Evolutionary conservation across 257 asterid genomes (phyloP).

Genomic region (Lithospermum erythrorhizon): DNA sequence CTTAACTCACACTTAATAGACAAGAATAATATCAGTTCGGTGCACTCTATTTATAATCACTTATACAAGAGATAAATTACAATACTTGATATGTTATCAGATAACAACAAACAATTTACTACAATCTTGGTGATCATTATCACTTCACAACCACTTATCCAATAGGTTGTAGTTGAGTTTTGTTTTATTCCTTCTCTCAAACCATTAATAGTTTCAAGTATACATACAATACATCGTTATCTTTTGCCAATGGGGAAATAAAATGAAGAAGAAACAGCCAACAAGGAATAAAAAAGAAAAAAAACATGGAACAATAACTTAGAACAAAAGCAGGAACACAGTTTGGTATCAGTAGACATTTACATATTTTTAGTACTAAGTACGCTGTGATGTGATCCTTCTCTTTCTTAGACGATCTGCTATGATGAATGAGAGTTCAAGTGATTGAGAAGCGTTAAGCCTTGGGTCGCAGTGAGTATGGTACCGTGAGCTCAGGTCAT

Average conservation of each 20-base stretch:
- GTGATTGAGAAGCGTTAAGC: slow-evolving; percentile 74
- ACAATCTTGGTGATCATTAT: too few species aligned
- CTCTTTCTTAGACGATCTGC: slow-evolving; percentile 71
- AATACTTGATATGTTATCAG: too few species aligned
- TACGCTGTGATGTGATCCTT: slow-evolving; percentile 37
- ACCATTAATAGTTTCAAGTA: slow-evolving; percentile 17
- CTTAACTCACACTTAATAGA: too few species aligned
- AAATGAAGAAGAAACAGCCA: neutral
- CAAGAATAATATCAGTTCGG: too few species aligned
- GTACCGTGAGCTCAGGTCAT: slow-evolving; percentile 70
- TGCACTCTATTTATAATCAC: too few species aligned
- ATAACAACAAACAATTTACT: too few species aligned
- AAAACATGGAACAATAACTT: slow-evolving; percentile 7
- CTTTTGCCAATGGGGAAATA: neutral
- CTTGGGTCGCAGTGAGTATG: slow-evolving; percentile 82
- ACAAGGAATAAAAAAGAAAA: too few species aligned
- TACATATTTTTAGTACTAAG: slow-evolving; percentile 9
- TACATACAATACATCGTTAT: slow-evolving; percentile 14
- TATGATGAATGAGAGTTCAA: slow-evolving; percentile 62
- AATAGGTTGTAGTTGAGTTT: too few species aligned
- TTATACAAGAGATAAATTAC: too few species aligned
- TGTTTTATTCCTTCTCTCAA: slow-evolving; percentile 19
- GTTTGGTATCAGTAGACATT: neutral
- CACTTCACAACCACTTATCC: too few species aligned
- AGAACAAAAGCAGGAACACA: neutral